phyloP scores from a whole-genome alignment of 2,329 filamentous ascomycete genomes.

The Nectriaceae sp. region DNA sequence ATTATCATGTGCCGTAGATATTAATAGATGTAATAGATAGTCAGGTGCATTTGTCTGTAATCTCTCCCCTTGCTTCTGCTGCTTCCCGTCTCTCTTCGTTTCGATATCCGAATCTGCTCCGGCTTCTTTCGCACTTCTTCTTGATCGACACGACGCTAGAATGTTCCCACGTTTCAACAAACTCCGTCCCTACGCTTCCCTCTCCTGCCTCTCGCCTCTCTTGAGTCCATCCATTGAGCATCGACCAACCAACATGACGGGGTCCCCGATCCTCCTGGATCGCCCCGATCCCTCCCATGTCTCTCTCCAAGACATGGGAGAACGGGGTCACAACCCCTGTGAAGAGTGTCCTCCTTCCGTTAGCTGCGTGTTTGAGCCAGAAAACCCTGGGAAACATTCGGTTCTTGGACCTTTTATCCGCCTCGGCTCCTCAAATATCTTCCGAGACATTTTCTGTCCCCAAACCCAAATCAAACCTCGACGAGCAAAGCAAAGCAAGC shows the following conservation, averaged over 20 bases:
- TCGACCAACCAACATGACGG: background rate
- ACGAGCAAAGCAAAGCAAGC: too few relatives aligned
- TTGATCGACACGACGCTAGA: background rate
- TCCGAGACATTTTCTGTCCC: slow-evolving; percentile 5
- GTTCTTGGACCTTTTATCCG: background rate
- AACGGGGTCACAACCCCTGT: background rate
- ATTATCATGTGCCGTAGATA: background rate
- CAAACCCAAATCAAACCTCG: background rate
- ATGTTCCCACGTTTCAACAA: background rate
- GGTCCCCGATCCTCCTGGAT: background rate
- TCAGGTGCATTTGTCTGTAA: background rate
- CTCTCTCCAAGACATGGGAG: too few relatives aligned
- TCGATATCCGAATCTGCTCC: background rate
- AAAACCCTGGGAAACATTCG: background rate
- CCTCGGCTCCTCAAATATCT: slow-evolving; percentile 6
- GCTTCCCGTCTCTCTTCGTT: background rate
- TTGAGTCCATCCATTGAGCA: background rate
- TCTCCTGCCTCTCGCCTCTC: background rate
- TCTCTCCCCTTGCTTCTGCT: background rate
- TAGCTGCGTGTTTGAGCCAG: too few relatives aligned
- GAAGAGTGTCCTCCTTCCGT: background rate
- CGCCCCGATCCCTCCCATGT: too few relatives aligned
- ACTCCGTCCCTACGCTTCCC: background rate
- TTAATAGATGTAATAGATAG: background rate
- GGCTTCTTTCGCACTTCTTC: background rate